Percentiles rank a stretch among this genome's conserved stretches.
Evolutionary conservation across 1,139 yeast genomes (phyloP).

Genomic region (Blastobotrys proliferans): DNA sequence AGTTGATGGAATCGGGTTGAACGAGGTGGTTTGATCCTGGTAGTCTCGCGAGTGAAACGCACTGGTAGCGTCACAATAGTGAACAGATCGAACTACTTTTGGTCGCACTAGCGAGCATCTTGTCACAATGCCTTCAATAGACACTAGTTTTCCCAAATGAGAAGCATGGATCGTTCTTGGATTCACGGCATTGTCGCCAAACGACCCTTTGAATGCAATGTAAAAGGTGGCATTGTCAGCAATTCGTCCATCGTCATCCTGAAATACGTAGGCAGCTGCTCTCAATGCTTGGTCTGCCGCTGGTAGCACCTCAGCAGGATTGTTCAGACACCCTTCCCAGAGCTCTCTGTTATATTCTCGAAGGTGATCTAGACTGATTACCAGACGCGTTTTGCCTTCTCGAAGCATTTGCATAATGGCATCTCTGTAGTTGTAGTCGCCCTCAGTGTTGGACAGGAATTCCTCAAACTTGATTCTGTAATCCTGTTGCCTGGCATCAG

Average conservation of each 20-base stretch:
- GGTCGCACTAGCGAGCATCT: slow-evolving; percentile 92
- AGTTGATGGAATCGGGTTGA: slow-evolving; percentile 78
- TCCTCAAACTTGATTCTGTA: slow-evolving; percentile 62
- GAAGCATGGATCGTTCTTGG: slow-evolving; percentile 83
- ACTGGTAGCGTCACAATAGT: slow-evolving; percentile 81
- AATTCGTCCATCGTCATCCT: slow-evolving; percentile 42
- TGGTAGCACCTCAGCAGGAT: slow-evolving; percentile 83
- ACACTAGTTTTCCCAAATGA: slow-evolving; percentile 74
- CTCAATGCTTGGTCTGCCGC: slow-evolving; percentile 85
- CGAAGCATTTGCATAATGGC: slow-evolving; percentile 68
- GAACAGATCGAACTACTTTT: slow-evolving; percentile 86
- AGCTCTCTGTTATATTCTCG: slow-evolving; percentile 76
- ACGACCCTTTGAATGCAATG: slow-evolving; percentile 83
- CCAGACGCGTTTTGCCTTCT: slow-evolving; percentile 61
- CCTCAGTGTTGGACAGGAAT: slow-evolving; percentile 43
- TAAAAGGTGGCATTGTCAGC: slow-evolving; percentile 66
- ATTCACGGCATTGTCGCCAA: slow-evolving; percentile 81
- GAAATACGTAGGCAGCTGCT: slow-evolving; percentile 57
- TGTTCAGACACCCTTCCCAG: slow-evolving; percentile 66
- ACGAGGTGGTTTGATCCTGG: slow-evolving; percentile 87
- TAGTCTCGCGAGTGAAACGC: slow-evolving; percentile 88
- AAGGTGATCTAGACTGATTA: slow-evolving; percentile 78
- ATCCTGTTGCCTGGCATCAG: slow-evolving; percentile 9
- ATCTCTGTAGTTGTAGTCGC: slow-evolving; percentile 56
- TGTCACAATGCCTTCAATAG: slow-evolving; percentile 94